Percentiles rank a stretch among this genome's conserved stretches.
These are phyloP conservation scores for Eutypella sp. DNA, from an alignment of 2,329 filamentous ascomycete species.

Conservation along the genomic window DNA sequence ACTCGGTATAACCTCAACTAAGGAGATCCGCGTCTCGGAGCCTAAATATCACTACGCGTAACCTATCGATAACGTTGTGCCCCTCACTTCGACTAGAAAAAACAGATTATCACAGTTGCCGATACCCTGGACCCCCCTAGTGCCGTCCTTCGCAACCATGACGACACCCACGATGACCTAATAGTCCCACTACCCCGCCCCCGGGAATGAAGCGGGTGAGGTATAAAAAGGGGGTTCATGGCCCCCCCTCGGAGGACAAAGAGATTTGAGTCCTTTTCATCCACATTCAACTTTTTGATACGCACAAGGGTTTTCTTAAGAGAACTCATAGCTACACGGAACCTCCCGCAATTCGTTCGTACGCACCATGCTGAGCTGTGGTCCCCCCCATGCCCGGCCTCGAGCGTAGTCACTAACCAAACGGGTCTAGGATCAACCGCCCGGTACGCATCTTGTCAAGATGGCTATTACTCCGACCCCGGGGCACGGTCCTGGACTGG, in stretches of 20 bases:
- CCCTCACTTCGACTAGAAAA: not conserved
- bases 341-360: not conserved
- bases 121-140: not conserved
- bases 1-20: not conserved
- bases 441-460: conserved; percentile 21
- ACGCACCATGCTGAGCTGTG: not conserved
- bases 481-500: conserved; percentile 22
- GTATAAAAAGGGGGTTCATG: not conserved
- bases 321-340: too few relatives aligned
- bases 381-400: not conserved
- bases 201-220: not conserved
- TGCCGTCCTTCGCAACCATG: not conserved
- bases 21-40: not conserved
- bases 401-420: not conserved
- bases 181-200: not conserved
- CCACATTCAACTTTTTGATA: not conserved
- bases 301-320: too few relatives aligned
- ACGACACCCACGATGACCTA: not conserved
- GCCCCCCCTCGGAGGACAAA: not conserved
- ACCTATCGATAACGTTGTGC: not conserved
- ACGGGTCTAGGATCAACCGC: not conserved
- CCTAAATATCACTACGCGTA: not conserved
- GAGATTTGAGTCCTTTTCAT: not conserved
- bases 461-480: conserved; percentile 15
- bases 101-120: not conserved